Base-by-base conservation (phyloP, 2,329 filamentous ascomycete species). In the Daldinia sp. region DNA sequence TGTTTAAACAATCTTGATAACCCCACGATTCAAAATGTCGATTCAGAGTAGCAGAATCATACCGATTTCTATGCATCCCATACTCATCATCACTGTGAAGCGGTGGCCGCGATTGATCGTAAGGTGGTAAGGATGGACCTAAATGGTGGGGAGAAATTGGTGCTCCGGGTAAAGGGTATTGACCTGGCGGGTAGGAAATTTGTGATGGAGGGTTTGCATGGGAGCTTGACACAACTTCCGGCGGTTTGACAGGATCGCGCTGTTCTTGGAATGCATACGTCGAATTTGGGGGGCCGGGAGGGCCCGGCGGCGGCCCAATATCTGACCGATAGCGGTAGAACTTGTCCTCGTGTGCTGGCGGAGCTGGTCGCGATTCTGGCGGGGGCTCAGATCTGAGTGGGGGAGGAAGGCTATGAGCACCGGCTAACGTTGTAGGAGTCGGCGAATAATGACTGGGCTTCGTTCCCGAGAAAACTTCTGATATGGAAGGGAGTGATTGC, bases 21-120 rank as follows among this genome's bases (percentile, higher is more conserved):
- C 77, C 80, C 81, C 82, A 85, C 11, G 79, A 78, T 65, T 86
- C 83, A 27, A 85, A 81, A 57, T 83, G 81, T 43, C 82, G 77
- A 57, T 80, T 79, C 1, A 83, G 71, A 2, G 79, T 75, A 30
- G 76, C 71, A 17, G 69, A 53, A 51, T 85, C 82, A 57, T 83
- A 85, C 49, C 80, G 75, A 13, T 71, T 71, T 39, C 80, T 75
- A 10, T 73, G 75, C 55, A 76, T 69, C 2, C 69, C 75, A 53
- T 80, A 82, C 2, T 84, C 74, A 11, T 83, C 81, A 3, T 86
- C 83, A 2, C 72, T 70, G 39, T 82, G 80, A 4, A 77, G 64
- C 4, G 78, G 75, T 2, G 80, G 75, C 19, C 79, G 77, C 47
- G 80, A 78, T 3, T 79, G 68, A 10, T 86, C 84, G 58, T 81